A percentile compares a stretch with the other conserved stretches of the same genome.
Conservation (phyloP, 345 rosid genomes). For the Pseudoturritis turrita region DNA sequence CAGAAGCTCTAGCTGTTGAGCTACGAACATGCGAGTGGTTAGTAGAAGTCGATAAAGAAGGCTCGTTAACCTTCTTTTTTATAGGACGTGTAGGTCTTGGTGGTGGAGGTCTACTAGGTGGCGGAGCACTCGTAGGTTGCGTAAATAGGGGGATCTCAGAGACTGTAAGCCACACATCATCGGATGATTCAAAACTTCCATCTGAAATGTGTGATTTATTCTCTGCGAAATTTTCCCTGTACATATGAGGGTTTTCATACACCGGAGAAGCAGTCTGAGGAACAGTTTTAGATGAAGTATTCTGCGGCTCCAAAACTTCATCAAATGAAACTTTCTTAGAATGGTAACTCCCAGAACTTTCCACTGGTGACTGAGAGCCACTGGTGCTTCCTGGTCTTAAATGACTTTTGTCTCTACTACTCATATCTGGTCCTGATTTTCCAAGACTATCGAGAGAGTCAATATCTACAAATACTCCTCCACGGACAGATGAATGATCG, state of each 20-base stretch:
- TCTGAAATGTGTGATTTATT: slow-evolving; percentile 42
- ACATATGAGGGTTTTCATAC: slow-evolving; percentile 33
- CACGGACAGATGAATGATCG: slow-evolving; percentile 36
- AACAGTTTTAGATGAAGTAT: slow-evolving; percentile 17
- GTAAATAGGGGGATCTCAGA: slow-evolving; percentile 93
- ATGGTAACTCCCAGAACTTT: slow-evolving; percentile 35
- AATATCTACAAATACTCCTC: slow-evolving; percentile 54
- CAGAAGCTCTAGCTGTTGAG: slow-evolving; percentile 36
- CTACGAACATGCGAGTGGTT: slow-evolving; percentile 42
- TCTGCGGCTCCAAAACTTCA: slow-evolving; percentile 44
- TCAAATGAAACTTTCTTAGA: slow-evolving; percentile 42
- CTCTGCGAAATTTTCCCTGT: slow-evolving; percentile 38
- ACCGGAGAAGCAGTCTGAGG: slow-evolving; percentile 47
- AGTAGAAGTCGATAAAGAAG: slow-evolving; percentile 45
- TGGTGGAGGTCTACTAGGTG: slow-evolving; percentile 98
- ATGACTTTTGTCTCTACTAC: slow-evolving; percentile 49
- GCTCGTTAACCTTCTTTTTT: slow-evolving; percentile 51
- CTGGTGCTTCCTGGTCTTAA: slow-evolving; percentile 39
- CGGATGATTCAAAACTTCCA: slow-evolving; percentile 51
- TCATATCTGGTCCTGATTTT: slow-evolving; percentile 46
- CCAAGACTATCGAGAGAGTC: slow-evolving; percentile 66
- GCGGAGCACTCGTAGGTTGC: slow-evolving; percentile 73
- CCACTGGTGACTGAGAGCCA: slow-evolving; percentile 38
- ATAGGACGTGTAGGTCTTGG: slow-evolving; percentile 72
- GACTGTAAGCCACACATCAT: slow-evolving; percentile 87